Conservation (phyloP, 2,329 filamentous ascomycete genomes). For the Pseudocercospora fuligena region DNA sequence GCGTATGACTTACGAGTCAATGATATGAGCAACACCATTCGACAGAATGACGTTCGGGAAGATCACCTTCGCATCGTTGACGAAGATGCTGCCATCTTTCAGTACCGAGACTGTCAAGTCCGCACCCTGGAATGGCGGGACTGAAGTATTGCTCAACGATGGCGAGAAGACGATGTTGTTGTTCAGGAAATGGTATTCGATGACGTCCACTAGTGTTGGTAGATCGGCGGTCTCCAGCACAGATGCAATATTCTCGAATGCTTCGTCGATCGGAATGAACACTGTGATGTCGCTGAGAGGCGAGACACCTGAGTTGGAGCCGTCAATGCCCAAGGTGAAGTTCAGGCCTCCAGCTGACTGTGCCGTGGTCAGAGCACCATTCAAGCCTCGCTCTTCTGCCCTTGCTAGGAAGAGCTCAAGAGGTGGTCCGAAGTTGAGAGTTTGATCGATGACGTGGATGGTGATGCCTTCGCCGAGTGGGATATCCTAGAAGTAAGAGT, state of each 20-base stretch:
- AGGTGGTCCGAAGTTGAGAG: constrained; percentile 12
- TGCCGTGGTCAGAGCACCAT: constrained; percentile 9
- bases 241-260: constrained; percentile 4
- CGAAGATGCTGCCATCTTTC: background rate
- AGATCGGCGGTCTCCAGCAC: constrained; percentile 11
- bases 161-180: constrained; percentile 8
- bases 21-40: constrained; percentile 9
- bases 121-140: background rate
- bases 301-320: background rate
- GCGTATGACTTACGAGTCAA: background rate
- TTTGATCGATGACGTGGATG: constrained; percentile 13
- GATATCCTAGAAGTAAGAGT: constrained; percentile 11
- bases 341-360: background rate
- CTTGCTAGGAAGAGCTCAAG: constrained; percentile 12
- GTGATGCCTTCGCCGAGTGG: constrained; percentile 12
- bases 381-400: constrained; percentile 1
- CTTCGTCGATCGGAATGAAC: constrained; percentile 8
- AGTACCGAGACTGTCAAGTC: background rate
- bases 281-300: constrained; percentile 7
- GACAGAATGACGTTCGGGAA: constrained; percentile 10
- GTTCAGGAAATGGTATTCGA: constrained; percentile 4
- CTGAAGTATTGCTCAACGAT: background rate
- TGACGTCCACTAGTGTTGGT: background rate
- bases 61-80: constrained; percentile 7
- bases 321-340: constrained; percentile 10